These are phyloP conservation scores for Aspergillus versicolor DNA, from an alignment of 2,329 filamentous ascomycete genomes.

Conservation along the genomic window DNA sequence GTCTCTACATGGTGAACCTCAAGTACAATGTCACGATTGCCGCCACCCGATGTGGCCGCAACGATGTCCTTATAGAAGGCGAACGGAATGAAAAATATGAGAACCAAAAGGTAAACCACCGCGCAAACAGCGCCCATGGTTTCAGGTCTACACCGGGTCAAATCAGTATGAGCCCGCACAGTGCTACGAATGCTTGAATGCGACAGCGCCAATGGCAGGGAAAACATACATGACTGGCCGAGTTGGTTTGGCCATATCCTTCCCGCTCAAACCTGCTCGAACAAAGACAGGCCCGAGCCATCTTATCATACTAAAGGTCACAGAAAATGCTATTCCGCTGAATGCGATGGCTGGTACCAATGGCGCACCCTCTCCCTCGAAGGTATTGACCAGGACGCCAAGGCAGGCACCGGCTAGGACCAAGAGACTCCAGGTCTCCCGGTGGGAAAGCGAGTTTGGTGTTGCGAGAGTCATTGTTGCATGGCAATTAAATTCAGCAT, in stretches of 20 bases:
- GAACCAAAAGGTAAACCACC: conserved; percentile 81
- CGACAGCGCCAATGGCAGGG: neutral
- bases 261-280: conserved; percentile 81
- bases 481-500: neutral
- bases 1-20: conserved; percentile 72
- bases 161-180: conserved; percentile 6
- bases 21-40: conserved; percentile 82
- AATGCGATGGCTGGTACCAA: conserved; percentile 85
- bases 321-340: conserved; percentile 77
- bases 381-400: conserved; percentile 72
- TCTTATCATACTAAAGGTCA: conserved; percentile 80
- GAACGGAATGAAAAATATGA: conserved; percentile 93
- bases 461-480: conserved; percentile 31
- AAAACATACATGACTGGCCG: conserved; percentile 66
- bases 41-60: conserved; percentile 87
- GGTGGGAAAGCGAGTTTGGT: conserved; percentile 45
- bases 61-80: conserved; percentile 99
- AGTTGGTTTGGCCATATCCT: conserved; percentile 77
- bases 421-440: conserved; percentile 59
- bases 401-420: conserved; percentile 68
- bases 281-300: conserved; percentile 93
- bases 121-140: conserved; percentile 95
- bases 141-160: conserved; percentile 63
- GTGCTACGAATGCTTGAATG: neutral
- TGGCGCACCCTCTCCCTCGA: conserved; percentile 82